A percentile compares a stretch with the other conserved stretches of the same genome.
Conservation (phyloP, 2,329 filamentous ascomycete genomes). For the Aspergillus texensis region DNA sequence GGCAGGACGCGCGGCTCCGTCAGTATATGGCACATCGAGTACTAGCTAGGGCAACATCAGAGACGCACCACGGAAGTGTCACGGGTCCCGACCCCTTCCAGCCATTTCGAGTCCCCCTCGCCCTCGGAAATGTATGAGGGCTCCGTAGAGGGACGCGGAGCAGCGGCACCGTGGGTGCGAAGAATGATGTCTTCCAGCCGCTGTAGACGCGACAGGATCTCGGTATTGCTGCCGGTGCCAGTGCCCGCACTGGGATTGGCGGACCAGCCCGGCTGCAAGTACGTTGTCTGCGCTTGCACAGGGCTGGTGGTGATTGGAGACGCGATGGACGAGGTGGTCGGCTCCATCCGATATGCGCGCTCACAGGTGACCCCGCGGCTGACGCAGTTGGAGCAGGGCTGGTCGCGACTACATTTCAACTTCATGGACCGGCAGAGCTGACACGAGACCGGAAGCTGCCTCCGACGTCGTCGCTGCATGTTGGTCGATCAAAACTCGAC, state of each 20-base stretch:
- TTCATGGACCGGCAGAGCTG: constrained; percentile 4
- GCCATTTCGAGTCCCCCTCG: not conserved
- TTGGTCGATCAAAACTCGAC: not conserved
- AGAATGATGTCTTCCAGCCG: constrained; percentile 2
- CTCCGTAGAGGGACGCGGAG: not conserved
- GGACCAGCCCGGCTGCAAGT: too few species aligned
- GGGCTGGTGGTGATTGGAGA: too few species aligned
- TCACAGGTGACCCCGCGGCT: not conserved
- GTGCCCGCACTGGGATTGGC: too few species aligned
- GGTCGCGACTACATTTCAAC: not conserved
- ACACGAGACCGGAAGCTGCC: constrained; percentile 1
- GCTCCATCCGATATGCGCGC: too few species aligned
- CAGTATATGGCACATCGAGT: not conserved
- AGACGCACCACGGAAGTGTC: not conserved
- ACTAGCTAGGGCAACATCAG: not conserved
- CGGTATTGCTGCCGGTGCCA: too few species aligned
- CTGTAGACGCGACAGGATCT: not conserved
- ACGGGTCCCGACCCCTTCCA: constrained; percentile 1
- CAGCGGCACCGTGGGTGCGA: not conserved
- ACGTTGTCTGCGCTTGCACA: too few species aligned
- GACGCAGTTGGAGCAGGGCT: not conserved
- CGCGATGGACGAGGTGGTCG: too few species aligned
- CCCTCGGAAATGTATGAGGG: not conserved
- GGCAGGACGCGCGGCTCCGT: not conserved
- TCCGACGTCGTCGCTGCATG: not conserved